Conservation (phyloP, 345 rosid species). For the Trapa incisa region DNA sequence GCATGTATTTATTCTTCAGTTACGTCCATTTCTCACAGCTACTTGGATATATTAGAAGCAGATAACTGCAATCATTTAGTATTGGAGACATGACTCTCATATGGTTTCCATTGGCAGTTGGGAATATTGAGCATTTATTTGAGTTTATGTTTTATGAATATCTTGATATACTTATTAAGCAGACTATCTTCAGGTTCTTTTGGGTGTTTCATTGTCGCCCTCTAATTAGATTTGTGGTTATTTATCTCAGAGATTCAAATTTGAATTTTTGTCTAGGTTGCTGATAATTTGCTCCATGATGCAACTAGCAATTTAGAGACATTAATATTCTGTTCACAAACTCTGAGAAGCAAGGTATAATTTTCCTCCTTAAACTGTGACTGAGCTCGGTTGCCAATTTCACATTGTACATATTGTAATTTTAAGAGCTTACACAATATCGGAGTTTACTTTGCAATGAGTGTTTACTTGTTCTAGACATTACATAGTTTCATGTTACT, state of each 20-base stretch:
- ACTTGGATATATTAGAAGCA: neutral
- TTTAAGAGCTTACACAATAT: neutral
- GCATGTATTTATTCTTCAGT: neutral
- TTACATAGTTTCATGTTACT: neutral
- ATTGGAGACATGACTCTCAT: neutral
- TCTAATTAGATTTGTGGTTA: neutral
- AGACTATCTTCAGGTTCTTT: neutral
- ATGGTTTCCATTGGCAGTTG: too few relatives aligned
- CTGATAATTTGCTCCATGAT: slow-evolving; percentile 98
- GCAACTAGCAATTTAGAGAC: slow-evolving; percentile 92
- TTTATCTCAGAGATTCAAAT: neutral
- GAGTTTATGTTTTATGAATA: neutral
- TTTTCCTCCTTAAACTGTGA: slow-evolving; percentile 7
- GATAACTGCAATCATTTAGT: neutral
- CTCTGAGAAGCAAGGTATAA: slow-evolving; percentile 97
- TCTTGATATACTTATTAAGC: neutral
- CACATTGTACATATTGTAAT: neutral
- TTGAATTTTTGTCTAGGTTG: slow-evolving; percentile 42
- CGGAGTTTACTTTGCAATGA: too few relatives aligned
- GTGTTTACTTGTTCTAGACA: neutral
- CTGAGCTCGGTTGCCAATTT: neutral
- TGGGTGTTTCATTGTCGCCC: neutral
- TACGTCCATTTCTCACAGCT: neutral
- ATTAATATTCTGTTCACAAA: slow-evolving; percentile 94
- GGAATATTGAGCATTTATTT: too few relatives aligned